phyloP scores from a whole-genome alignment of 192 early-diverging fungal species.

The Dissophora globulifera region DNA sequence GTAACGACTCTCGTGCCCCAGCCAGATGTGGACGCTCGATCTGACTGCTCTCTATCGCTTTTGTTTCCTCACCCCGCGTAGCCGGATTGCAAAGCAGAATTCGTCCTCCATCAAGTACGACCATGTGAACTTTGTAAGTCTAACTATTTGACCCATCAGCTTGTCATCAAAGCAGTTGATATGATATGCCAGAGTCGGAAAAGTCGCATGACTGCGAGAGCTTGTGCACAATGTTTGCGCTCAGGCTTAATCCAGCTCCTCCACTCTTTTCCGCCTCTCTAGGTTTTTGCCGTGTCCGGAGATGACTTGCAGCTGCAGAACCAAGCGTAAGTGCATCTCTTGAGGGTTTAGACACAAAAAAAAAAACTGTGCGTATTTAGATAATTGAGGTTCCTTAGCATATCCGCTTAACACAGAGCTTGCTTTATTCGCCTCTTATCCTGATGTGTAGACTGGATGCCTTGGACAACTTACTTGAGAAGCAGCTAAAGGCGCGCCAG shows the following conservation, averaged over 20 bases:
- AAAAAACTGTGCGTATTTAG: too few relatives aligned
- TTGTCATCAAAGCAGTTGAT: too few relatives aligned
- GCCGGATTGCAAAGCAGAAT: constrained; percentile 22
- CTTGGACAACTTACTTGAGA: constrained; percentile 3
- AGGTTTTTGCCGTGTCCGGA: constrained; percentile 25
- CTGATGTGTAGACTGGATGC: constrained; percentile 9
- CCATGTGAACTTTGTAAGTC: constrained; percentile 17
- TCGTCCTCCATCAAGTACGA: constrained; percentile 33
- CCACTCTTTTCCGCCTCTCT: background rate
- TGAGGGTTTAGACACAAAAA: too few relatives aligned
- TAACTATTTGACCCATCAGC: background rate
- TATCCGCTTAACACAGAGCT: background rate
- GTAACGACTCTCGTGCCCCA: too few relatives aligned
- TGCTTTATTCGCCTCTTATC: background rate
- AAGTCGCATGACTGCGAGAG: too few relatives aligned
- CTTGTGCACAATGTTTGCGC: too few relatives aligned
- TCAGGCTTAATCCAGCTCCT: too few relatives aligned
- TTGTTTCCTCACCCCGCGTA: background rate
- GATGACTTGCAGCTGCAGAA: constrained; percentile 10
- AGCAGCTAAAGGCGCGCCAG: background rate
- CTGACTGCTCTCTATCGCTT: too few relatives aligned
- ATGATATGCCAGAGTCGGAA: too few relatives aligned
- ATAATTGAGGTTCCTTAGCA: too few relatives aligned
- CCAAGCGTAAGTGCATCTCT: constrained; percentile 19
- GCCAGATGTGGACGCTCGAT: too few relatives aligned